Evolutionary conservation across 108 stramenopile species (phyloP).

Genomic region (Nannochloropsis gaditana): DNA sequence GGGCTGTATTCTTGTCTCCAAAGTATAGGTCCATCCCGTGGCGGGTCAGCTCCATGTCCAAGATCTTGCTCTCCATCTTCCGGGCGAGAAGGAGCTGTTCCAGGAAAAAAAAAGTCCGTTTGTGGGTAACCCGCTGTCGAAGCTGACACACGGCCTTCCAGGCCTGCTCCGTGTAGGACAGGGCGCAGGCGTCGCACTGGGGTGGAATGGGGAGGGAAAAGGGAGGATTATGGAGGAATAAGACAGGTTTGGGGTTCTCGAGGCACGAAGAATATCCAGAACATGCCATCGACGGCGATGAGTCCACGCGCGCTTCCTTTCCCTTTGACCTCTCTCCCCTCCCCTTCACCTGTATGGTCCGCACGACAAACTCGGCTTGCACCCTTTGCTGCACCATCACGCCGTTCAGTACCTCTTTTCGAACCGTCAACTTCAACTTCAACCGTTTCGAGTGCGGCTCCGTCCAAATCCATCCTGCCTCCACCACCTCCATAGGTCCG

Average conservation of each 20-base stretch:
- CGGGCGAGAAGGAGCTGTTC: constrained; percentile 97
- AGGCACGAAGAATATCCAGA: background rate
- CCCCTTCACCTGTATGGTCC: constrained; percentile 52
- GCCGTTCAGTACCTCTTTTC: constrained; percentile 77
- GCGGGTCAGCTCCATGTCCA: constrained; percentile 73
- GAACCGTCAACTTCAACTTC: constrained; percentile 79
- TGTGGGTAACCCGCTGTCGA: constrained; percentile 94
- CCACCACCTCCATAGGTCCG: constrained; percentile 67
- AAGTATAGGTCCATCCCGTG: constrained; percentile 99
- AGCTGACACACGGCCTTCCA: constrained; percentile 93
- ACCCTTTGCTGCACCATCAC: constrained; percentile 93
- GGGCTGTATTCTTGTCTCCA: constrained; percentile 79
- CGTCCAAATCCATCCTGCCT: constrained; percentile 98
- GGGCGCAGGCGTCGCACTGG: constrained; percentile 93
- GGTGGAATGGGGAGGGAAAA: background rate
- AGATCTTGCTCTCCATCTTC: constrained; percentile 71
- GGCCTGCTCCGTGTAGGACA: constrained; percentile 77
- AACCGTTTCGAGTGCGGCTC: constrained; percentile 96
- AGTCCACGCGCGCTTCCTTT: background rate
- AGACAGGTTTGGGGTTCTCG: background rate
- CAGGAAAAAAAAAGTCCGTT: constrained; percentile 91
- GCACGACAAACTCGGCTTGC: constrained; percentile 76
- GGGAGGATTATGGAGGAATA: background rate
- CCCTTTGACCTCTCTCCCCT: background rate
- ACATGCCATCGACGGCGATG: background rate